Base-by-base conservation (phyloP, 441 rosid genomes). In the Daphne laureola region DNA sequence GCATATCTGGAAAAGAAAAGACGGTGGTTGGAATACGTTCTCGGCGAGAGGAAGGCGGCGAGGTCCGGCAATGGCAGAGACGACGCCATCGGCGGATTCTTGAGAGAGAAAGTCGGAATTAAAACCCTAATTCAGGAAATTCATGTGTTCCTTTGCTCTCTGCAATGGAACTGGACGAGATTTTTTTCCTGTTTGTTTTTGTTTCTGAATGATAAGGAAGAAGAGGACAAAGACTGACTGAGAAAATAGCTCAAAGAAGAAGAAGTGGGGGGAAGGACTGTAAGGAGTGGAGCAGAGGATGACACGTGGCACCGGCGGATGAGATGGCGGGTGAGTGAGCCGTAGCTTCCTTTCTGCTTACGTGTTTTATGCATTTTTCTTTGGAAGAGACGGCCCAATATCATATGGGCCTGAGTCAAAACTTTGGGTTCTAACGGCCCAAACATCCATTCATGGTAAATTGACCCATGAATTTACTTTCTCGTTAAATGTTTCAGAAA, bases 241-340 rank as follows among this genome's bases (percentile, higher is more conserved):
- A 14, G 6, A 1, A 14, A 35, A 35, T 0, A n/a, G 36, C 36
- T 5, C 18, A n/a, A 11, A 27, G 15, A 12, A 36, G 2, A 12
- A 41, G 13, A 36, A 26, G 41, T 14, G 26, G 16, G 41, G 23
- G 46, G 49, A 55, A 59, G 48, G 66, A 50, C 49, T 74, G 25
- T 18, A 18, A 72, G 65, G 74, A 67, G 80, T 86, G 96, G 94
- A 71, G 54, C 51, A 27, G 64, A 54, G 51, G 49, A 48, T 5
- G 78, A 86, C 94, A 83, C 94, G 88, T 86, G 88, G 83, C 79
- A 17, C 0, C 1, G 48, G 50, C 44, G 25, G 68, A 77, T 69
- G 51, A 15, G 50, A 57, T 61, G 64, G 68, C 60, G 44, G 43
- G 40, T 40, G 13, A 14, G 44, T 17, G 41, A 17, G 58, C 74